Conservation (phyloP, 148 eudicot species). For the Rhododendron griersonianum region DNA sequence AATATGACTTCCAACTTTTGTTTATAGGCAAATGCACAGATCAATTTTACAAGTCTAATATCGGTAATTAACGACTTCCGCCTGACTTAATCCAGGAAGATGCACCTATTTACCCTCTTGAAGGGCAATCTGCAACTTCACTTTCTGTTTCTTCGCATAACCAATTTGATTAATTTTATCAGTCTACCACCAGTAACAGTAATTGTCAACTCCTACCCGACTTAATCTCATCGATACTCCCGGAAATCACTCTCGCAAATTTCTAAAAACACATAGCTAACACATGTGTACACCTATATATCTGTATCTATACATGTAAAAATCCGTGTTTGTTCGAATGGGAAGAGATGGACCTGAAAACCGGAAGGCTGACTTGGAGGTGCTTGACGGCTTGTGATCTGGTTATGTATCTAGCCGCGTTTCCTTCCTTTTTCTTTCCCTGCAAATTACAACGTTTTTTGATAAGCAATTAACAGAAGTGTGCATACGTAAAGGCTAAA, state of each 20-base stretch:
- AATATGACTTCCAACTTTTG: background rate
- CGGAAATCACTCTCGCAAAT: background rate
- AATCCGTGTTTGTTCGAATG: background rate
- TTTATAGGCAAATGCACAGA: background rate
- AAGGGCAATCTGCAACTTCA: background rate
- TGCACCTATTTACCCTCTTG: background rate
- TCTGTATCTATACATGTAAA: background rate
- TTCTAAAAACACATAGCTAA: background rate
- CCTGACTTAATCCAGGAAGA: background rate
- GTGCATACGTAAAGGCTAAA: background rate
- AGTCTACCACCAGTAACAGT: background rate
- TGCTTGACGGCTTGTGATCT: conserved; percentile 81
- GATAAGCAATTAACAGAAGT: background rate
- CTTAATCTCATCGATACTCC: background rate
- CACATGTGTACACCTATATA: background rate
- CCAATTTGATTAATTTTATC: background rate
- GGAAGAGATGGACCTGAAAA: conserved; percentile 51
- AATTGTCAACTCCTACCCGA: background rate
- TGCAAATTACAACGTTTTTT: conserved; percentile 9
- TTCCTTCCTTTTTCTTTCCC: conserved; percentile 99
- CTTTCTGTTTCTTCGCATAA: background rate
- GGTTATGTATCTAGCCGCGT: conserved; percentile 74
- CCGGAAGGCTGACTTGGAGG: conserved; percentile 74
- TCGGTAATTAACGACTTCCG: background rate
- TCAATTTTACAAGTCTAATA: background rate